A percentile compares a stretch with the other conserved stretches of the same genome.
These are phyloP conservation scores for Rhizopogon roseolus DNA, from an alignment of 768 basidiomycete genomes.

Conservation along the genomic window DNA sequence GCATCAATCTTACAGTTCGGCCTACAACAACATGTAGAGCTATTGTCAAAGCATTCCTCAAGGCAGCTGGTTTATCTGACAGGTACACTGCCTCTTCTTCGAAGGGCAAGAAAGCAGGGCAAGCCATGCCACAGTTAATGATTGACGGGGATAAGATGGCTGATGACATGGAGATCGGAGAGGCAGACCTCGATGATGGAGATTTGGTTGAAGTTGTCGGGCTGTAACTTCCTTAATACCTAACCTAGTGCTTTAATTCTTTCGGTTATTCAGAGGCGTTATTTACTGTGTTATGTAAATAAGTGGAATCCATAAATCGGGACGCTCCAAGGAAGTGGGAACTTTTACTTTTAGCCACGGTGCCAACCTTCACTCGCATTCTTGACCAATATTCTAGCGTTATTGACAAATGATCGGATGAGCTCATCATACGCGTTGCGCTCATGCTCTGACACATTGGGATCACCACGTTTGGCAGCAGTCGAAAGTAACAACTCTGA, in stretches of 20 bases:
- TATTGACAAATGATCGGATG: slow-evolving; percentile 89
- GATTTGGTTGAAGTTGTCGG: slow-evolving; percentile 75
- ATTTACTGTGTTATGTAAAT: neutral
- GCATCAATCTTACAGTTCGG: slow-evolving; percentile 64
- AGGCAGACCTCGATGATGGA: slow-evolving; percentile 72
- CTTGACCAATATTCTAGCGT: slow-evolving; percentile 81
- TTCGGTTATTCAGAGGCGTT: neutral
- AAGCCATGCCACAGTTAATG: slow-evolving; percentile 33
- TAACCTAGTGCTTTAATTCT: neutral
- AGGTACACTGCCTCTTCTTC: slow-evolving; percentile 41
- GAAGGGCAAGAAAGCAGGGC: slow-evolving; percentile 26
- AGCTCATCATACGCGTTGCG: slow-evolving; percentile 84
- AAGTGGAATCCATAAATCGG: neutral
- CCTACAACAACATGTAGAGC: slow-evolving; percentile 72
- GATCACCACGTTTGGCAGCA: slow-evolving; percentile 64
- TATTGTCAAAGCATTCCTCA: slow-evolving; percentile 72
- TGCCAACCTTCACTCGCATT: slow-evolving; percentile 60
- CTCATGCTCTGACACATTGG: slow-evolving; percentile 55
- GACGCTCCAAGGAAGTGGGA: neutral
- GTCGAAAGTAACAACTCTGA: slow-evolving; percentile 66
- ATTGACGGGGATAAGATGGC: slow-evolving; percentile 72
- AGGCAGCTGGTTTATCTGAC: slow-evolving; percentile 55
- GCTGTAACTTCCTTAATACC: slow-evolving; percentile 26
- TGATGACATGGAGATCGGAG: slow-evolving; percentile 55
- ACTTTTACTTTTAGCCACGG: neutral